These are phyloP conservation scores for Aspergillus olivimuriae DNA, from an alignment of 495 filamentous ascomycete species.

Conservation along the genomic window DNA sequence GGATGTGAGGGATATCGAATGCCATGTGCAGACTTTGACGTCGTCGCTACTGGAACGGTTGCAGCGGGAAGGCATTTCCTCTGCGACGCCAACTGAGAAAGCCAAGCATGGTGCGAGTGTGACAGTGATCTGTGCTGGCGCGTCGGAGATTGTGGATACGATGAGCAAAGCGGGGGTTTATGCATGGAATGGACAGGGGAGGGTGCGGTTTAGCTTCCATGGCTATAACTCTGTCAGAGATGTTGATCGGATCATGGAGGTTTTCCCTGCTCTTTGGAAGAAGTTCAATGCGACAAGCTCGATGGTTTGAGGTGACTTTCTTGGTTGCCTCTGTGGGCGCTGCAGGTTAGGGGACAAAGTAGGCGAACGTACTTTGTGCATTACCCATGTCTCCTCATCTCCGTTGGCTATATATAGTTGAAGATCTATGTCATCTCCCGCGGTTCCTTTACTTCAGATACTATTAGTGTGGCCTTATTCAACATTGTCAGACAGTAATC, in stretches of 20 bases:
- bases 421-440: too few species aligned
- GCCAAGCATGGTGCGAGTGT: background rate
- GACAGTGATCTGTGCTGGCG: background rate
- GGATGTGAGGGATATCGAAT: background rate
- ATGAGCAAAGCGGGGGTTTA: background rate
- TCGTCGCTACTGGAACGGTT: background rate
- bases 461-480: too few species aligned
- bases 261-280: background rate
- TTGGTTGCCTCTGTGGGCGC: too few species aligned
- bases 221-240: background rate
- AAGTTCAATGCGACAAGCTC: background rate
- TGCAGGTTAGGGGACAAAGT: too few species aligned
- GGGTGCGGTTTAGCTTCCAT: constrained; percentile 1
- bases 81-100: background rate
- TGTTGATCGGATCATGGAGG: background rate
- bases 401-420: too few species aligned
- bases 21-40: constrained; percentile 1
- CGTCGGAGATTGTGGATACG: background rate
- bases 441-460: too few species aligned
- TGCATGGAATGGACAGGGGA: constrained; percentile 6
- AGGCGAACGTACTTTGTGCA: too few species aligned
- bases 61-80: background rate
- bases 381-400: too few species aligned
- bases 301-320: too few species aligned
- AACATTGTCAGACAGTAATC: too few species aligned